Evolutionary conservation across 805 yeast genomes (phyloP), one percentile per base, ranked within the genome.

Genomic region (Yamadazyma ubonensis): DNA sequence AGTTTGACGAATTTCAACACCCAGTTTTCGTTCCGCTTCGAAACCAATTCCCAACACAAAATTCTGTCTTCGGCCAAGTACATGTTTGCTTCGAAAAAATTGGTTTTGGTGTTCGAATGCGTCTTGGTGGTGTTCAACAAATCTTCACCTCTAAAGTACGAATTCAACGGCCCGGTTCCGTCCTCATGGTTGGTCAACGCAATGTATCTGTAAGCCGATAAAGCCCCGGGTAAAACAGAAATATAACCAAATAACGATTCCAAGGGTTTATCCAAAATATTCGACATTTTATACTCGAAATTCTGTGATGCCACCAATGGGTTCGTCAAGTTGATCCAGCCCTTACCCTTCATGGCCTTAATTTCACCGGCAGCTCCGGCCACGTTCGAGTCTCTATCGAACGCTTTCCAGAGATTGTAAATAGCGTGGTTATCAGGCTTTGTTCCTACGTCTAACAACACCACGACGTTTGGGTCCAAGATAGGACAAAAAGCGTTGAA

Each of bases 351-450:
- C 86, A 91, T 83, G 0, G 98, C 88, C 46, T 85, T 85, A 57
- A 93, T 90, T 61, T 93, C 98, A 46, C 99, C 99, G 10, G 98
- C 97, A 1, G 96, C 99, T 47, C 99, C 99, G 0, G 96, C 99
- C 38, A 93, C 96, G 53, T 91, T 90, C 1, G 97, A 89, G 58
- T 93, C 97, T 51, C 81, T 76, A 61, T 93, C 99, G 61, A 93
- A 93, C 0, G 96, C 95, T 62, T 93, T 93, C 99, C 99, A 93
- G 44, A 93, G 70, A 52, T 91, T 93, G 56, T 93, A 95, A 18
- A 91, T 71, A 0, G 98, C 91, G 38, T 84, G 81, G 33, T 78
- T 76, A 48, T 88, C 89, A n/a, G 98, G 95, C 53, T 83, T 80
- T 0, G 99, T 93, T 46, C 99, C 99, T n/a, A 93, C 99, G 70